Percentiles rank a stretch among this genome's conserved stretches.
These are phyloP conservation scores for Alternaria dauci DNA, from an alignment of 2,329 filamentous ascomycete species.

Conservation along the genomic window DNA sequence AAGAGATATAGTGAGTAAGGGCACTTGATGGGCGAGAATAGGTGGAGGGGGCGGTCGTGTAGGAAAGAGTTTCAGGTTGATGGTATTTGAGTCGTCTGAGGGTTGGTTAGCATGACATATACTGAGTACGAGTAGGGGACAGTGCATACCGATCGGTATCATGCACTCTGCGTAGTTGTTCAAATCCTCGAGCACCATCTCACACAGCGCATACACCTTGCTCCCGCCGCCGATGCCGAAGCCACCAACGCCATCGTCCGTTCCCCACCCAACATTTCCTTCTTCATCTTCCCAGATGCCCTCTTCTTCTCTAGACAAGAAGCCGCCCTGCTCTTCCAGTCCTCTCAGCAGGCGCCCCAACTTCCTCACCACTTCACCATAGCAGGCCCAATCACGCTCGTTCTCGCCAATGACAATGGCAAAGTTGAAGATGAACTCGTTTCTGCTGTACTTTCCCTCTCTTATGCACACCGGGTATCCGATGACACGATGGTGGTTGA, in stretches of 20 bases:
- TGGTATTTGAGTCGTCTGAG: conserved; percentile 86
- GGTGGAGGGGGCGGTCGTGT: conserved; percentile 78
- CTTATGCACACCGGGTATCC: conserved; percentile 87
- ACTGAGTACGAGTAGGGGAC: no score
- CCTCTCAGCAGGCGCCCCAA: conserved; percentile 85
- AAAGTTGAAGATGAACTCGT: conserved; percentile 99
- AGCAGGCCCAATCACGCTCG: conserved; percentile 74
- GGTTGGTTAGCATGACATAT: not conserved
- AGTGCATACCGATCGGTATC: conserved; percentile 84
- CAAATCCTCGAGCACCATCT: conserved; percentile 88
- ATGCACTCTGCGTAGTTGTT: conserved; percentile 99
- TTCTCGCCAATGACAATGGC: conserved; percentile 79
- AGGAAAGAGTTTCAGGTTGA: conserved; percentile 96
- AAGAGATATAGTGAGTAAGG: conserved; percentile 70
- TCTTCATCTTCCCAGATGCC: conserved; percentile 44
- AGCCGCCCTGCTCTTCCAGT: conserved; percentile 89
- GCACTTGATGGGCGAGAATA: conserved; percentile 89
- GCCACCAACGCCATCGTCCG: conserved; percentile 30
- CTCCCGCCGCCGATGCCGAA: conserved; percentile 47
- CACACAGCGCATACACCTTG: conserved; percentile 75
- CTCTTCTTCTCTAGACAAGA: conserved; percentile 71
- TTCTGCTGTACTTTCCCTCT: conserved; percentile 82
- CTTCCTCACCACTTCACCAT: conserved; percentile 85
- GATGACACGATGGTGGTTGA: conserved; percentile 81
- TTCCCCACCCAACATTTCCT: conserved; percentile 12